Evolutionary conservation across 1,284 basidiomycete species (phyloP).

Genomic region (Agroathelia rolfsii): DNA sequence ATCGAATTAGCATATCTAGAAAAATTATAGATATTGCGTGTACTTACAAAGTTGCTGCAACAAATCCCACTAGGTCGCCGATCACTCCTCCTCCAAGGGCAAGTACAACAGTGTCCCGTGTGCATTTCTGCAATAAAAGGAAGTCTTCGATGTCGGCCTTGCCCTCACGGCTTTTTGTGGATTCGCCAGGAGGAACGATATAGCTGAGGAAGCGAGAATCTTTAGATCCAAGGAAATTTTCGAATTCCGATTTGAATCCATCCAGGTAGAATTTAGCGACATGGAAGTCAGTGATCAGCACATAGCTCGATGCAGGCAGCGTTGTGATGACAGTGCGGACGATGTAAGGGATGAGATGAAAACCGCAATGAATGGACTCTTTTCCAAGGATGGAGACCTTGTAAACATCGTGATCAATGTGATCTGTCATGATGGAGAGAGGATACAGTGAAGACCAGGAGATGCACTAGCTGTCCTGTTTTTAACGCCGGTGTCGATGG

Average conservation of each 20-base stretch:
- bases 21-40: too few species aligned
- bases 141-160: slow-evolving; percentile 96
- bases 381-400: slow-evolving; percentile 82
- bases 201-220: slow-evolving; percentile 56
- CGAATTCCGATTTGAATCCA: slow-evolving; percentile 61
- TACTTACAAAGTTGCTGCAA: slow-evolving; percentile 93
- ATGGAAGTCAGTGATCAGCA: slow-evolving; percentile 88
- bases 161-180: slow-evolving; percentile 82
- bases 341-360: slow-evolving; percentile 84
- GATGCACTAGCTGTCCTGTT: too few species aligned
- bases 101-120: slow-evolving; percentile 87
- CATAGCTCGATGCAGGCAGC: slow-evolving; percentile 82
- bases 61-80: slow-evolving; percentile 92
- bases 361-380: slow-evolving; percentile 87
- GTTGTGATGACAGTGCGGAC: slow-evolving; percentile 66
- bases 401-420: too few species aligned
- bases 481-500: too few species aligned
- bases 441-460: too few species aligned
- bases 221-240: slow-evolving; percentile 30
- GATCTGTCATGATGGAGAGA: too few species aligned
- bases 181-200: slow-evolving; percentile 85
- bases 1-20: too few species aligned
- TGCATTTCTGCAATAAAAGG: slow-evolving; percentile 81
- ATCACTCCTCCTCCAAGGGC: slow-evolving; percentile 96
- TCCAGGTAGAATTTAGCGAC: slow-evolving; percentile 74